phyloP scores from a whole-genome alignment of 169 alveolate genomes.

The Cryptosporidium xiaoi region DNA sequence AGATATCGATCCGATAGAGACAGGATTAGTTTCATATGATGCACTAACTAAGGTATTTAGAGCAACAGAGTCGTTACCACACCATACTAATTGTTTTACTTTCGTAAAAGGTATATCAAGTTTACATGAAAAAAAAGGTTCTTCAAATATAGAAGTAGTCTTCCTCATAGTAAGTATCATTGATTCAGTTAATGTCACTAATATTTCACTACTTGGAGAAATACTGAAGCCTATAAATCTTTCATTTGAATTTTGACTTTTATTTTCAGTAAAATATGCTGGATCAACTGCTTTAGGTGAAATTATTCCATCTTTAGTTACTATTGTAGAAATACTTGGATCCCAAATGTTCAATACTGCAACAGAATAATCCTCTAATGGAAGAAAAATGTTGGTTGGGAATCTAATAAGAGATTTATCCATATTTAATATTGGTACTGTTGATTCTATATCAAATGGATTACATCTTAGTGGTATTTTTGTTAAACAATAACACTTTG shows the following conservation, averaged over 20 bases:
- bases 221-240: constrained; percentile 48
- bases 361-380: constrained; percentile 58
- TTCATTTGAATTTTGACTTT: constrained; percentile 9
- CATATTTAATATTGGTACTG: neutral
- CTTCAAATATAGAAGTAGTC: constrained; percentile 48
- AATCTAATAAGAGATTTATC: neutral
- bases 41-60: constrained; percentile 53
- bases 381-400: constrained; percentile 63
- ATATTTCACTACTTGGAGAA: constrained; percentile 34
- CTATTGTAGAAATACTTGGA: constrained; percentile 33
- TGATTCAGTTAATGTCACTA: constrained; percentile 53
- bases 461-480: constrained; percentile 69
- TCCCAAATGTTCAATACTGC: constrained; percentile 73
- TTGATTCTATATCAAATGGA: constrained; percentile 59
- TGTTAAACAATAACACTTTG: constrained; percentile 34
- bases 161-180: constrained; percentile 30
- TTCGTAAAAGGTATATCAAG: constrained; percentile 34
- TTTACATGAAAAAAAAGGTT: constrained; percentile 50
- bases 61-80: constrained; percentile 84
- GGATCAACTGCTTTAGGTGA: constrained; percentile 60
- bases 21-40: neutral
- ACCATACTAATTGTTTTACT: constrained; percentile 81
- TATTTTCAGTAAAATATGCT: constrained; percentile 35
- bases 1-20: neutral
- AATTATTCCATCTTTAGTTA: constrained; percentile 14